Conservation (phyloP, 1,139 yeast genomes). For the Magnusiomyces magnusii region DNA sequence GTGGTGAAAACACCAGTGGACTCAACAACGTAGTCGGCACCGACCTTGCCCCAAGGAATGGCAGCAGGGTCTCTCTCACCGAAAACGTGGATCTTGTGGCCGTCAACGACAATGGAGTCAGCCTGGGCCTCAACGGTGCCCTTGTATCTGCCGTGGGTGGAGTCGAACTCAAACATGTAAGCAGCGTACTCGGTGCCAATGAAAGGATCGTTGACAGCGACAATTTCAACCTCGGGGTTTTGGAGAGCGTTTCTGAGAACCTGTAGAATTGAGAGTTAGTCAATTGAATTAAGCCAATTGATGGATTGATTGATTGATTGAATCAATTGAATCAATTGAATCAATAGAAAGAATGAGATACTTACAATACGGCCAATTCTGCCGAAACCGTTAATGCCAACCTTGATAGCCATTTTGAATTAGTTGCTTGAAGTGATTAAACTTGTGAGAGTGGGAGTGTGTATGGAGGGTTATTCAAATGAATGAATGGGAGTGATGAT, state of each 20-base stretch:
- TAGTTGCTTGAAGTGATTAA: neutral
- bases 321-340: neutral
- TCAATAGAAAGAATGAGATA: neutral
- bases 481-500: neutral
- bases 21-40: conserved; percentile 76
- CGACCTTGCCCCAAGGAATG: conserved; percentile 76
- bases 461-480: neutral
- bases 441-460: neutral
- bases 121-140: conserved; percentile 61
- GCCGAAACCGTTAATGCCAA: conserved; percentile 89
- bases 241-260: conserved; percentile 64
- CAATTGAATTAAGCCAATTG: neutral
- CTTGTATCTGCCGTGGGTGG: conserved; percentile 71
- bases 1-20: conserved; percentile 88
- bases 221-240: conserved; percentile 64
- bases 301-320: no score
- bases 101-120: conserved; percentile 54
- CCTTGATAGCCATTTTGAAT: conserved; percentile 35
- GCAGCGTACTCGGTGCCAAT: conserved; percentile 77
- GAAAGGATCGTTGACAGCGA: conserved; percentile 80
- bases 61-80: conserved; percentile 71
- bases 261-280: conserved; percentile 7
- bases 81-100: conserved; percentile 59
- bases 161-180: conserved; percentile 83
- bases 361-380: conserved; percentile 70